These are phyloP conservation scores for Pyrus communis DNA, from an alignment of 306 rosid genomes.

Conservation along the genomic window DNA sequence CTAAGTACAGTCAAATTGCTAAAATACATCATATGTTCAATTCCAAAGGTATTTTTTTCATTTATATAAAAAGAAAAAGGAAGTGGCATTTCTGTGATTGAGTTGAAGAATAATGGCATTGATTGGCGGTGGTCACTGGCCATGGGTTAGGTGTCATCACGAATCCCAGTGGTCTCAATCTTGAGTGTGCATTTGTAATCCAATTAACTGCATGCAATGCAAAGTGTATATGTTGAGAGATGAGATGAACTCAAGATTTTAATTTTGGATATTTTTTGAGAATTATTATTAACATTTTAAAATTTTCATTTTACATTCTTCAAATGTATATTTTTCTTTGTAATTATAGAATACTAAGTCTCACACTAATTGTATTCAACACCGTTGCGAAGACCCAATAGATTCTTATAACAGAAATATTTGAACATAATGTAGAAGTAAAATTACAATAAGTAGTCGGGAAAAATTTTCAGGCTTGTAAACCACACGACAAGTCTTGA, in stretches of 20 bases:
- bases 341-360: no score
- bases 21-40: neutral
- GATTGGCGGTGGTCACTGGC: neutral
- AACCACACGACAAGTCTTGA: no score
- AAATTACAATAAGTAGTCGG: no score
- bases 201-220: neutral
- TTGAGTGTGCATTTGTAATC: neutral
- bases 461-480: no score
- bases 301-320: rapidly evolving
- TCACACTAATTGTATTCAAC: neutral
- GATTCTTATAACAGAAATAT: neutral
- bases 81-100: constrained; percentile 9
- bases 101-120: neutral
- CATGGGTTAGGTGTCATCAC: constrained; percentile 17
- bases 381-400: no score
- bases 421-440: no score
- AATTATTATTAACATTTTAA: no score
- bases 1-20: no score
- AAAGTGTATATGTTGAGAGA: neutral
- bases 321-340: no score
- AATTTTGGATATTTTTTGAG: no score
- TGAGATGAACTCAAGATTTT: neutral
- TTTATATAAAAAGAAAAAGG: neutral
- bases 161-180: constrained; percentile 14
- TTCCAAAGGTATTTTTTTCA: neutral